Percentiles rank a stretch among this genome's conserved stretches.
Conservation (phyloP, 2,329 filamentous ascomycete species). For the Aspergillus quadricinctus region DNA sequence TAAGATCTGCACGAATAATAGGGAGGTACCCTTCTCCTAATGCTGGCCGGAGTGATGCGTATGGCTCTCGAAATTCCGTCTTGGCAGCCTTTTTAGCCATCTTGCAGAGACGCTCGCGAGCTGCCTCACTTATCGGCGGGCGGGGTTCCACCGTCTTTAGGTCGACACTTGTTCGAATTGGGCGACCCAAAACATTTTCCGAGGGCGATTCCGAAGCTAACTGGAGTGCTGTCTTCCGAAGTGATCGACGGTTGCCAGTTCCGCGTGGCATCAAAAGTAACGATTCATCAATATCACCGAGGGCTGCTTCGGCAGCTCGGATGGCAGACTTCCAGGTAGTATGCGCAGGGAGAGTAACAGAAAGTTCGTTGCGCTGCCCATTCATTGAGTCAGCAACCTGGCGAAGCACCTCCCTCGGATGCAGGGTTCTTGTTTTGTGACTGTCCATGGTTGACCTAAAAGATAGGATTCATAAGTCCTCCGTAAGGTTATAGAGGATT, state of each 20-base stretch:
- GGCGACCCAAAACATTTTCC: not conserved
- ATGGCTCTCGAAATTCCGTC: not conserved
- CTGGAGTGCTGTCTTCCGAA: slow-evolving; percentile 6
- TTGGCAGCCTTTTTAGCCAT: slow-evolving; percentile 1
- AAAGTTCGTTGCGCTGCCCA: slow-evolving; percentile 7
- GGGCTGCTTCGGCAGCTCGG: slow-evolving; percentile 3
- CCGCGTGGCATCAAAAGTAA: slow-evolving; percentile 7
- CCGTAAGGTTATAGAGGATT: slow-evolving; percentile 1
- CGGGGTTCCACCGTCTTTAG: not conserved
- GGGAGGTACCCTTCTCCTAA: not conserved
- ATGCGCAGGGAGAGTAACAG: slow-evolving; percentile 9
- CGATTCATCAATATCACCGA: slow-evolving; percentile 6
- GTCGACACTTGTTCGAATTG: slow-evolving; percentile 3
- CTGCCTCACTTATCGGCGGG: not conserved
- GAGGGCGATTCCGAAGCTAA: not conserved
- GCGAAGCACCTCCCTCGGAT: slow-evolving; percentile 10
- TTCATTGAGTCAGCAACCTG: slow-evolving; percentile 10
- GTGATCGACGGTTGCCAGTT: slow-evolving; percentile 3
- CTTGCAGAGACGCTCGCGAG: not conserved
- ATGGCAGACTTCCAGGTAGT: slow-evolving; percentile 9
- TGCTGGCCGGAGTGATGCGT: not conserved
- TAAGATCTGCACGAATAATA: not conserved
- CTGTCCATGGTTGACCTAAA: slow-evolving; percentile 3
- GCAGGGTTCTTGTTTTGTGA: slow-evolving; percentile 2
- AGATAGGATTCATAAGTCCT: not conserved